Evolutionary conservation across 2,329 filamentous ascomycete species (phyloP).

Genomic region (Pseudocercospora macadamiae): DNA sequence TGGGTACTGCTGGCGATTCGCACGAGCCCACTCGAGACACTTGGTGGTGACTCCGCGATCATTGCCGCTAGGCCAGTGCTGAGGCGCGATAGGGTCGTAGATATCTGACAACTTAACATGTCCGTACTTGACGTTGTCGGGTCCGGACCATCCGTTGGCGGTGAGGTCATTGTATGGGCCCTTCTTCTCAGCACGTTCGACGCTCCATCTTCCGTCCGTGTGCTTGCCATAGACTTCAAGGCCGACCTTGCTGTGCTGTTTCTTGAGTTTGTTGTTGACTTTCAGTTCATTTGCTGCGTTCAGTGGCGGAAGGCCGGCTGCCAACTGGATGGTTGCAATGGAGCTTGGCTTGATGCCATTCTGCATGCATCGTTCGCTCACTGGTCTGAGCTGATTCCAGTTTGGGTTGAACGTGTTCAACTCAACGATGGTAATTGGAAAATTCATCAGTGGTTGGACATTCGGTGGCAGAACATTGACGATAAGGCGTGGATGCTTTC

Average conservation of each 20-base stretch:
- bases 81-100: neutral
- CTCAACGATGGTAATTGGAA: neutral
- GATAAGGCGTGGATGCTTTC: neutral
- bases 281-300: neutral
- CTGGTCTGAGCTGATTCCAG: neutral
- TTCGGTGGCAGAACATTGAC: neutral
- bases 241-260: neutral
- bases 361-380: neutral
- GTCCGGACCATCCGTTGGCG: neutral
- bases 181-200: neutral
- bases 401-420: neutral
- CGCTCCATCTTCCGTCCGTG: neutral
- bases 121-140: neutral
- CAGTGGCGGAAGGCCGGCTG: neutral
- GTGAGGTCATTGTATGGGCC: neutral
- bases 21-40: neutral
- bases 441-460: neutral
- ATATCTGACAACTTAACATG: neutral
- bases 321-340: neutral
- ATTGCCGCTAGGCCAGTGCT: neutral
- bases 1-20: neutral
- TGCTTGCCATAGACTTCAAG: neutral
- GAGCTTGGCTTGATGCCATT: neutral
- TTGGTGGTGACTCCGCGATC: neutral
- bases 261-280: neutral